phyloP scores from a whole-genome alignment of 257 asterid genomes.

The Coffea eugenioides region DNA sequence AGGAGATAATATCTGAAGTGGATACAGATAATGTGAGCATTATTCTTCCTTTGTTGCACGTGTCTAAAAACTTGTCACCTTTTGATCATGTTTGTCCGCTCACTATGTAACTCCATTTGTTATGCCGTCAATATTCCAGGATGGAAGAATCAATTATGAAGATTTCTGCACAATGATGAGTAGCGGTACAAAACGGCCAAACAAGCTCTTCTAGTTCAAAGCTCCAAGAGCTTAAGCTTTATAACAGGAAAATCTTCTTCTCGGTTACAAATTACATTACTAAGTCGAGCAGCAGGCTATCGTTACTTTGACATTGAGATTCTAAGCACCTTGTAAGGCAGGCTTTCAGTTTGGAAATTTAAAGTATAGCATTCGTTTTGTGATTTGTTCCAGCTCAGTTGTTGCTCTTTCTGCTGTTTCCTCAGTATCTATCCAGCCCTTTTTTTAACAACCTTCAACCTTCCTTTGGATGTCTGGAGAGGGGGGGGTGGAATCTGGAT shows the following conservation, averaged over 20 bases:
- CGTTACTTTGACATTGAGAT: no score
- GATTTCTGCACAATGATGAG: slow-evolving; percentile 94
- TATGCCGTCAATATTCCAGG: slow-evolving; percentile 35
- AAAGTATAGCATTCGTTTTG: not conserved
- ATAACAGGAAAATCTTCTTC: no score
- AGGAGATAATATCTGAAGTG: slow-evolving; percentile 79
- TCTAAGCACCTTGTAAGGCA: no score
- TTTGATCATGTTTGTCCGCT: not conserved
- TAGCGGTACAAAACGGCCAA: slow-evolving; percentile 58
- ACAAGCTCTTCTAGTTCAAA: slow-evolving; percentile 41
- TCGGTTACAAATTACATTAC: not conserved
- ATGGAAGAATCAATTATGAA: slow-evolving; percentile 80
- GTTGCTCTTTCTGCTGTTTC: not conserved
- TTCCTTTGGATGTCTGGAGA: no score
- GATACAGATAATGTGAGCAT: slow-evolving; percentile 79
- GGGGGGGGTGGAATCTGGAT: not conserved
- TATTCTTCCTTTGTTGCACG: not conserved
- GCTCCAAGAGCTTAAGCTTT: not conserved
- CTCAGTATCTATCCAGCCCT: not conserved
- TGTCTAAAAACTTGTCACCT: not conserved
- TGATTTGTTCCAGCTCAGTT: not conserved
- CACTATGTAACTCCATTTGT: not conserved
- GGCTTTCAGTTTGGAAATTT: not conserved
- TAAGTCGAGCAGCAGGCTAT: not conserved
- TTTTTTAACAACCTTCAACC: no score